Evolutionary conservation across 2,329 filamentous ascomycete genomes (phyloP).

Genomic region (Endoconidiophora polonica): DNA sequence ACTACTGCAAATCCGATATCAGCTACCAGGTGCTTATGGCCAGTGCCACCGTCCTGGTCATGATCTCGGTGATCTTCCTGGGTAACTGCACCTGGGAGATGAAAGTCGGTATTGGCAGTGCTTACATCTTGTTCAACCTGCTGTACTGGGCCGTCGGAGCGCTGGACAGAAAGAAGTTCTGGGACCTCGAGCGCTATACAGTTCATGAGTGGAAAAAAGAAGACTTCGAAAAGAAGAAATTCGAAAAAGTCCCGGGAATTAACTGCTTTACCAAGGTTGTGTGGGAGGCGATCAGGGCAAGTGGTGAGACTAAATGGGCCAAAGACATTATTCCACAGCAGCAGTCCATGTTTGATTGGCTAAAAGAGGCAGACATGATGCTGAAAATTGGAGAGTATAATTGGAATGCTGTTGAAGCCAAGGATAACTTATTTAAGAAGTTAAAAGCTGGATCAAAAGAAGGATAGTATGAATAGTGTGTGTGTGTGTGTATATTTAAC

Average conservation of each 20-base stretch:
- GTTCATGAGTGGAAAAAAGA: slow-evolving; percentile 22
- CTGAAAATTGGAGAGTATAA: slow-evolving; percentile 19
- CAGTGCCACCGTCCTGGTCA: slow-evolving; percentile 40
- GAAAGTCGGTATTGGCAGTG: slow-evolving; percentile 39
- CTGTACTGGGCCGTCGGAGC: slow-evolving; percentile 41
- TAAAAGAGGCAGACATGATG: slow-evolving; percentile 29
- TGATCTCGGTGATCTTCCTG: slow-evolving; percentile 42
- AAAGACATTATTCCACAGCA: slow-evolving; percentile 36
- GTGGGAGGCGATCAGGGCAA: slow-evolving; percentile 42
- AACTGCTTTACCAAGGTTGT: slow-evolving; percentile 35
- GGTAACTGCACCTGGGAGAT: slow-evolving; percentile 45
- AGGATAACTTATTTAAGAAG: slow-evolving; percentile 31
- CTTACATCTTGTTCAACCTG: slow-evolving; percentile 43
- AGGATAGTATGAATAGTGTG: too few species aligned
- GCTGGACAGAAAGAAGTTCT: slow-evolving; percentile 32
- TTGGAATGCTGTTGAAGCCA: slow-evolving; percentile 33
- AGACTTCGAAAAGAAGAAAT: not conserved
- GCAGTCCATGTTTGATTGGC: slow-evolving; percentile 35
- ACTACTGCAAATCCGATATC: slow-evolving; percentile 27
- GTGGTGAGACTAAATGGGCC: slow-evolving; percentile 35
- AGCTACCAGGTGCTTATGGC: slow-evolving; percentile 38
- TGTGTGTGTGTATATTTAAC: too few species aligned
- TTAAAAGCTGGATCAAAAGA: too few species aligned
- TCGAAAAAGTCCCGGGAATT: not conserved
- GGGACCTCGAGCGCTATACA: slow-evolving; percentile 42